These are phyloP conservation scores for Kluyveromyces nonfermentans DNA, from an alignment of 805 yeast genomes.

Conservation along the genomic window DNA sequence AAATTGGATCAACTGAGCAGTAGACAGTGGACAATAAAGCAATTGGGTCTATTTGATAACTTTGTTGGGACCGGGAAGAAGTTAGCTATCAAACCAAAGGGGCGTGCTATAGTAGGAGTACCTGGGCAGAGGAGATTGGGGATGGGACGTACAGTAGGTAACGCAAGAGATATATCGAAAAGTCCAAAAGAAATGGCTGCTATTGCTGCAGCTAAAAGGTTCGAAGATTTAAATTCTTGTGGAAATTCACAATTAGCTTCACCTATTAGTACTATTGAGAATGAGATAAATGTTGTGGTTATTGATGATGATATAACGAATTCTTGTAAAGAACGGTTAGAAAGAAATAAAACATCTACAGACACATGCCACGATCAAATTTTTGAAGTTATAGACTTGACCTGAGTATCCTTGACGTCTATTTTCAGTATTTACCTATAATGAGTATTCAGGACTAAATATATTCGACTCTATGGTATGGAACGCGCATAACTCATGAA, in stretches of 20 bases:
- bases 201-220: constrained; percentile 25
- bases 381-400: neutral
- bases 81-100: constrained; percentile 13
- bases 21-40: constrained; percentile 34
- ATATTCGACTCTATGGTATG: neutral
- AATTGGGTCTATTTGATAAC: constrained; percentile 21
- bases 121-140: neutral
- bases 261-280: constrained; percentile 10
- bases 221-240: constrained; percentile 18
- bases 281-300: constrained; percentile 13
- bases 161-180: neutral
- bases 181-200: constrained; percentile 27
- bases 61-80: constrained; percentile 26
- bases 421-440: neutral
- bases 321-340: neutral
- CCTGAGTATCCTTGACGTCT: neutral
- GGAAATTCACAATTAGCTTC: constrained; percentile 5
- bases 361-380: neutral
- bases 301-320: constrained; percentile 13
- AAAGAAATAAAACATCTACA: neutral
- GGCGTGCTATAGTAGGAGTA: neutral
- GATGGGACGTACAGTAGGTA: neutral
- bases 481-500: neutral
- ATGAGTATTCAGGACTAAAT: neutral
- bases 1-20: constrained; percentile 51